A percentile compares a stretch with the other conserved stretches of the same genome.
Evolutionary conservation across 2,329 filamentous ascomycete genomes (phyloP).

Genomic region (Fusarium nodosum): DNA sequence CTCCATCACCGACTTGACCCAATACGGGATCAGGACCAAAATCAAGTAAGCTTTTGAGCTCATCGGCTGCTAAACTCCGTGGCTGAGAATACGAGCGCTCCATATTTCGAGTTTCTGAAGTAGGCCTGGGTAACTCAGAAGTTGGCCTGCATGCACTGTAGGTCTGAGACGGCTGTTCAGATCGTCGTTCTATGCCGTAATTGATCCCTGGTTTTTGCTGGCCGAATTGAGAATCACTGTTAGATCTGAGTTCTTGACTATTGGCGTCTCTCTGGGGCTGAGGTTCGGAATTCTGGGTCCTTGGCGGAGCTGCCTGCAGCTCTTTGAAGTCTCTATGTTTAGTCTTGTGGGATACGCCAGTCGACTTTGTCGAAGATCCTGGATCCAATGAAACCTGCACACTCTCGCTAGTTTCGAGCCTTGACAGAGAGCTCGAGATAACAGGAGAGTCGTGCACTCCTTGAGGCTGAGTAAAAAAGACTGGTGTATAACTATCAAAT

Average conservation of each 20-base stretch:
- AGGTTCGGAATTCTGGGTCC: slow-evolving; percentile 33
- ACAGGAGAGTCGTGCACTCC: slow-evolving; percentile 2
- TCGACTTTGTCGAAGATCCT: neutral
- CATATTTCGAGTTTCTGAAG: slow-evolving; percentile 29
- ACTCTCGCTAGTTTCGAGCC: neutral
- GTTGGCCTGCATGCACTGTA: slow-evolving; percentile 4
- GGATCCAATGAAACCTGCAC: neutral
- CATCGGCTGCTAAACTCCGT: slow-evolving; percentile 42
- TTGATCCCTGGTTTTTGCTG: neutral
- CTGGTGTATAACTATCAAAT: slow-evolving; percentile 10
- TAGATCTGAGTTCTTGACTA: slow-evolving; percentile 14
- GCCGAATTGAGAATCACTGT: neutral
- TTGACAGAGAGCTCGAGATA: slow-evolving; percentile 11
- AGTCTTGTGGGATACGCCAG: neutral
- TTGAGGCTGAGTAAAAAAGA: slow-evolving; percentile 45
- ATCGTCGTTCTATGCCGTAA: neutral
- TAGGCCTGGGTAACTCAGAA: neutral
- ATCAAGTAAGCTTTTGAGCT: slow-evolving; percentile 45
- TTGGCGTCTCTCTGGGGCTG: slow-evolving; percentile 28
- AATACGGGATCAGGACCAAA: slow-evolving; percentile 40
- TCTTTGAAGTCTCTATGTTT: slow-evolving; percentile 13
- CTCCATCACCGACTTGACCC: slow-evolving; percentile 28
- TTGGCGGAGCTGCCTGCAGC: slow-evolving; percentile 51
- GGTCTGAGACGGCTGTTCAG: neutral
- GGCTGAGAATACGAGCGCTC: slow-evolving; percentile 30